Evolutionary conservation across 306 rosid genomes (phyloP), one percentile per base, ranked within the genome.

Genomic region (Alnus glutinosa): DNA sequence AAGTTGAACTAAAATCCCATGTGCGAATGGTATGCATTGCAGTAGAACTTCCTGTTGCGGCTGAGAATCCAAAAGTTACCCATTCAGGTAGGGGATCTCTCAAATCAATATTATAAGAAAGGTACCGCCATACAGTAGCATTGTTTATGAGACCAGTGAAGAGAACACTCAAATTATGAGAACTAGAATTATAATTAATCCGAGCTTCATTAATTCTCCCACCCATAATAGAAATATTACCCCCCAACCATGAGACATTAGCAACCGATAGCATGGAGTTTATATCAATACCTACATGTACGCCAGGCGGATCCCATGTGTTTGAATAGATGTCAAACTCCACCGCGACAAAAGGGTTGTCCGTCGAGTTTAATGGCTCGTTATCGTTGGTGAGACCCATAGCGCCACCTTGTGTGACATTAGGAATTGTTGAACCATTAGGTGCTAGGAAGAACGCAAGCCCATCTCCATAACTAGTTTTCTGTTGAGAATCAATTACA

Each of bases 371-470:
- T 19, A 47, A 0, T 0, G 46, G 19, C 16, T 50, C 69, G 3
- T 83, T 15, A 1, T 61, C 83, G 74, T 52, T 74, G 55, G 78
- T 75, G 34, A 90, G 86, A 32, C 90, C 90, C 58, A 90, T 74
- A 18, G 87, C 87, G 30, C 86, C 83, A 4, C 93, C 91, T 79
- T 58, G 39, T 2, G 19, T 13, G 5, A 77, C 16, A 3, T 39
- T 1, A 4, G 66, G 84, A 81, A 64, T 79, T 81, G 0, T 70
- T 7, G 82, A 71, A 55, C 51, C 78, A 0, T 1, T 11, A 15
- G 86, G 88, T 16, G 90, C 85, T 55, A 91, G 52, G 77, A 89
- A 89, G 74, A 91, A 91, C 10, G 88, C 75, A 55, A 87, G 57
- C 8, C 92, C 94, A 75, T 88, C 88, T 32, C 57, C 90, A 75